Percentiles rank a stretch among this genome's conserved stretches.
These are phyloP conservation scores for Rhodamnia argentea DNA, from an alignment of 345 rosid genomes.

Conservation along the genomic window DNA sequence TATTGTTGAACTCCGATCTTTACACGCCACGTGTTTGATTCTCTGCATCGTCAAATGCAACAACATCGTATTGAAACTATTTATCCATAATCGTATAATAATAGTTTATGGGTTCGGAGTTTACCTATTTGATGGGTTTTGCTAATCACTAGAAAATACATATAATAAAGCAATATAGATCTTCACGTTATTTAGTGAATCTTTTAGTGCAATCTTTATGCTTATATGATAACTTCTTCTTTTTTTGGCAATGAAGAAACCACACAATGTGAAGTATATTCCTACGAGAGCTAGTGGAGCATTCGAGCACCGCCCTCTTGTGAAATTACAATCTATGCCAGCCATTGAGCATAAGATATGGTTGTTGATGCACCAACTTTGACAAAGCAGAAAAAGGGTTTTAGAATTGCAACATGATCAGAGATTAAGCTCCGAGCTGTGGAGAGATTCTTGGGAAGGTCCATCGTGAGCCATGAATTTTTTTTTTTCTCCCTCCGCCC, in stretches of 20 bases:
- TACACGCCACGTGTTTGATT: background rate
- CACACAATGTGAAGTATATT: background rate
- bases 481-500: constrained; percentile 9
- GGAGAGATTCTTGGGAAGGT: background rate
- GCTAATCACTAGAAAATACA: background rate
- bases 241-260: background rate
- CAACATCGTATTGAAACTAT: background rate
- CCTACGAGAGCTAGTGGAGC: background rate
- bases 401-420: background rate
- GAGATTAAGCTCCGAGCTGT: constrained; percentile 10
- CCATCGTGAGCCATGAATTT: background rate
- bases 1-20: background rate
- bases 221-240: background rate
- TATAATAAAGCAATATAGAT: background rate
- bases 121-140: background rate
- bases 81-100: too few species aligned
- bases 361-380: background rate
- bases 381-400: background rate
- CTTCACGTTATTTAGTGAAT: background rate
- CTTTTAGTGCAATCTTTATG: background rate
- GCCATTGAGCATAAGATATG: background rate
- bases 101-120: background rate
- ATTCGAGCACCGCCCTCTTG: background rate
- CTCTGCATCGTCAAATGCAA: background rate
- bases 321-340: background rate